Conservation (phyloP, 352 stramenopile genomes). For the Phytophthora macrochlamydospora region DNA sequence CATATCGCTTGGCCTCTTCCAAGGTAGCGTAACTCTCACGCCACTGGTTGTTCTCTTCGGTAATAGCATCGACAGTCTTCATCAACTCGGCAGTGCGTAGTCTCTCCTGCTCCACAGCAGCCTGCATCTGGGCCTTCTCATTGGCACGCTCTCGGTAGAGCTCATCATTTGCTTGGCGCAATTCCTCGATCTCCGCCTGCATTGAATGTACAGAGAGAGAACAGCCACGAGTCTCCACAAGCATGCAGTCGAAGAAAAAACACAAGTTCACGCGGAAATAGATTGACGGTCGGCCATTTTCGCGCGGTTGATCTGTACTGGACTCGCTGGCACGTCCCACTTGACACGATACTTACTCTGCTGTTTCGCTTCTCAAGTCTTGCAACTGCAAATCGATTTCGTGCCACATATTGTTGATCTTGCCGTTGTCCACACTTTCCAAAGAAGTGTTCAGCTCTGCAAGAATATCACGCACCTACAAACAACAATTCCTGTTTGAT, state of each 20-base stretch:
- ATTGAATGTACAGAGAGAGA: constrained; percentile 9
- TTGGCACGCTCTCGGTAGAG: constrained; percentile 72
- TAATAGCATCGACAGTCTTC: constrained; percentile 47
- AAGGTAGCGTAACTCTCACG: constrained; percentile 63
- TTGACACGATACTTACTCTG: not conserved
- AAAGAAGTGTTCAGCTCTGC: constrained; percentile 34
- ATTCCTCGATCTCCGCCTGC: constrained; percentile 51
- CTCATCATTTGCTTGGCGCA: constrained; percentile 61
- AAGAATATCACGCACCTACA: constrained; percentile 39
- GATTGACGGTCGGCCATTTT: constrained; percentile 17
- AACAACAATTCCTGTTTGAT: not conserved
- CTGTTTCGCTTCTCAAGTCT: not conserved
- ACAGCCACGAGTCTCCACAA: constrained; percentile 1
- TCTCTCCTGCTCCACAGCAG: constrained; percentile 71
- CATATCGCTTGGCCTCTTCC: constrained; percentile 49
- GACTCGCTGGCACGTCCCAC: not conserved
- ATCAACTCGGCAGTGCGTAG: constrained; percentile 45
- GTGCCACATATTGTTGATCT: constrained; percentile 21
- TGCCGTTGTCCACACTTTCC: constrained; percentile 14
- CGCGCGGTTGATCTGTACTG: not conserved
- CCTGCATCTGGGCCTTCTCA: constrained; percentile 82
- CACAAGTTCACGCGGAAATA: constrained; percentile 25
- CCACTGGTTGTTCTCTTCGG: constrained; percentile 66
- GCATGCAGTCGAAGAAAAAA: constrained; percentile 4
- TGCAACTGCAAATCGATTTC: constrained; percentile 32